These are phyloP conservation scores for Bruguiera parviflora DNA, from an alignment of 345 rosid species.

Conservation along the genomic window DNA sequence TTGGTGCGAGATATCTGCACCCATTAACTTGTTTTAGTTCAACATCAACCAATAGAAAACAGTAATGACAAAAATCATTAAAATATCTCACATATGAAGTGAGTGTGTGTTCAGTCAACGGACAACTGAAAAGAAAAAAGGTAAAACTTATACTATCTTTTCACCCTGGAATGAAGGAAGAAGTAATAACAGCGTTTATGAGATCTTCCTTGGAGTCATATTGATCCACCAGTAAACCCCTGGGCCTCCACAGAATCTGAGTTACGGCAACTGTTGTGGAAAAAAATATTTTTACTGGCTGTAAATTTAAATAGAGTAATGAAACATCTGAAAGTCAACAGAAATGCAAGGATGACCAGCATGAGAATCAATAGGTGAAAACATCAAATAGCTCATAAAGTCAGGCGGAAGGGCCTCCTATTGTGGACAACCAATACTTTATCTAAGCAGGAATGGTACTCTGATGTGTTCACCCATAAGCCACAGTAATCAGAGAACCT, in stretches of 20 bases:
- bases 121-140: background rate
- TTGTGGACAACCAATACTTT: too few species aligned
- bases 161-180: slow-evolving; percentile 94
- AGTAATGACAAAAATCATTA: background rate
- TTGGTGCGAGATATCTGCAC: slow-evolving; percentile 90
- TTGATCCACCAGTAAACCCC: slow-evolving; percentile 90
- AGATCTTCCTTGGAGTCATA: slow-evolving; percentile 90
- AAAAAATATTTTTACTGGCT: slow-evolving; percentile 13
- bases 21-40: slow-evolving; percentile 10
- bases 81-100: background rate
- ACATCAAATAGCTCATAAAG: background rate
- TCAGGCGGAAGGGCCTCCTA: too few species aligned
- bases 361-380: background rate
- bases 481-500: too few species aligned
- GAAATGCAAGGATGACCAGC: background rate
- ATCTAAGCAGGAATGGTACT: too few species aligned
- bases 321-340: slow-evolving; percentile 9
- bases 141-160: slow-evolving; percentile 9
- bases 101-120: background rate
- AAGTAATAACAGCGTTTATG: slow-evolving; percentile 79
- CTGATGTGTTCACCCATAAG: too few species aligned
- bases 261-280: slow-evolving; percentile 82
- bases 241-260: slow-evolving; percentile 85
- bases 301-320: background rate
- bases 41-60: slow-evolving; percentile 8